Evolutionary conservation across 371 early-diverging fungal species (phyloP), one percentile per base, ranked within the genome.

Genomic region (Globomyces sp.): DNA sequence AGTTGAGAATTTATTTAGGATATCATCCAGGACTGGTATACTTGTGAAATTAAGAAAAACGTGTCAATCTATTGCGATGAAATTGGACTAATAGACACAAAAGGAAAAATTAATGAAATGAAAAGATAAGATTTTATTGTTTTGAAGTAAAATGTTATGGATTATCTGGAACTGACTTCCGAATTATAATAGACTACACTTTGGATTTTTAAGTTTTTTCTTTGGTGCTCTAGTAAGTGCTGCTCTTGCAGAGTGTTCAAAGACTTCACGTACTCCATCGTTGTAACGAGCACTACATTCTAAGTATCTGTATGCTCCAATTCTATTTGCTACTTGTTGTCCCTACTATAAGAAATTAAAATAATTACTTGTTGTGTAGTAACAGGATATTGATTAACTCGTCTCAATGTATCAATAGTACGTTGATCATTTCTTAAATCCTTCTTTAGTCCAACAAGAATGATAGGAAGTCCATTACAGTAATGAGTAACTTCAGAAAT

Each of bases 211-310:
- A 24, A 24, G 24, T 24, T 24, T 24, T 24, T 24, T 24, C 24
- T 24, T 24, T 24, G 24, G 24, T 24, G 24, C 24, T 24, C 24
- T 24, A 24, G 24, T 24, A 24, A 73, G 65, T 34, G 71, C 74
- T 6, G 93, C 94, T 58, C 95, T 85, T 50, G 95, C 92, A 36
- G 95, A 95, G 65, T 88, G 85, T 75, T 92, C 93, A 83, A 96
- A 94, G 53, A 96, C 98, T 71, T 96, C 95, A 67, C 87, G 85
- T 60, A 98, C 95, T 69, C 92, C 94, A 57, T 93, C 91, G 65
- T 92, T 91, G 50, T 83, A 85, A 83, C 90, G 91, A 71, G 98
- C 97, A 61, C 92, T 91, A 81, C 98, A 98, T 78, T 98, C 98
- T 71, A 96, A 79, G 83, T 94, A 96, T 73, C 90, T 88, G 81